Base-by-base conservation (phyloP, 441 rosid species). In the Cnidoscolus chayamansa region DNA sequence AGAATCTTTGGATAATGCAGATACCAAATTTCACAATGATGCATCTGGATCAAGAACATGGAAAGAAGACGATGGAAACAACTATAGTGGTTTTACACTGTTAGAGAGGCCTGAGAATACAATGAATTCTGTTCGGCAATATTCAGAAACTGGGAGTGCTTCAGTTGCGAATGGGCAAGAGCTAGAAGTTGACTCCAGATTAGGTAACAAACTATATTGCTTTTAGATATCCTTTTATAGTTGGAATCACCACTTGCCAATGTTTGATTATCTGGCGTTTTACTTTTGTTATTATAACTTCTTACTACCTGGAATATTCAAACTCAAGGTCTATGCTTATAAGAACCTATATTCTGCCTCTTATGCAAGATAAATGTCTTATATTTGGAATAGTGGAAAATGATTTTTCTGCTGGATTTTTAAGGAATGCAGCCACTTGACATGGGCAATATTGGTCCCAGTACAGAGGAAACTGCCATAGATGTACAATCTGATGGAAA, bases 361-460 rank as follows among this genome's bases (percentile, higher is more conserved):
- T n/a, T 32, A 59, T 58, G 61, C 20, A 61, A 62, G 30, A 4
- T 61, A 43, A 16, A 10, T 45, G 25, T 50, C 51, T 76, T 76
- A 55, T 65, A 49, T 12, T 10, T 55, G 32, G 51, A 70, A 49
- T 45, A 47, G 11, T 59, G 63, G 50, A 73, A 40, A 70, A 76
- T 82, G 75, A 79, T 76, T 30, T 72, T 72, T 72, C 67, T 80
- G 72, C 60, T 78, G 49, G 51, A 71, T 71, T 81, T 81, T 81
- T 74, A 88, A 94, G 98, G 83, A 82, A 68, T 77, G 78, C 92
- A 84, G 94, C 91, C 68, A 65, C 72, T 50, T 35, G 82, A 74
- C 67, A 73, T 73, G 73, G 80, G 59, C 35, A 58, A 74, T 68
- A 71, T 70, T 13, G 79, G 35, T 49, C 57, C 80, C 30, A 63